Evolutionary conservation across 2,329 filamentous ascomycete species (phyloP).

Genomic region (Diplodia seriata): DNA sequence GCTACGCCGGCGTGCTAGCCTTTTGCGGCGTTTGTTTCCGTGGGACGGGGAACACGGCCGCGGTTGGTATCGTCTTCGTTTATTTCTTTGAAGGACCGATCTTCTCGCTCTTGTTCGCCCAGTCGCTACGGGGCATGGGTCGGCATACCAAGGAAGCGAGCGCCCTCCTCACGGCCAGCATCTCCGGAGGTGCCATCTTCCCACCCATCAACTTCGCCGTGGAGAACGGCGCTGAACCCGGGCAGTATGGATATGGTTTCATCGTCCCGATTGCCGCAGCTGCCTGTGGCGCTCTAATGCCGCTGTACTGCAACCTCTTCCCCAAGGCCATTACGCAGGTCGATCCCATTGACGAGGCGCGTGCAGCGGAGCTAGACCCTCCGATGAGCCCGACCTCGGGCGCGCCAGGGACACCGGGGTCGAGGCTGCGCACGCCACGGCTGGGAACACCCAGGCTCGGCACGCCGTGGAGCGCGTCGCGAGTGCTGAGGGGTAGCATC

Average conservation of each 20-base stretch:
- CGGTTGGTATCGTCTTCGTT: slow-evolving; percentile 58
- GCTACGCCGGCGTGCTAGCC: slow-evolving; percentile 61
- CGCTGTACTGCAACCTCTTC: slow-evolving; percentile 60
- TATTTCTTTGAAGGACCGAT: slow-evolving; percentile 68
- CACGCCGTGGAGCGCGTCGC: neutral
- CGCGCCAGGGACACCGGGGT: neutral
- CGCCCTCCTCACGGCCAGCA: slow-evolving; percentile 60
- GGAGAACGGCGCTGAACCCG: slow-evolving; percentile 44
- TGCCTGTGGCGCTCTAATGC: slow-evolving; percentile 59
- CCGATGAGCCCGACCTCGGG: neutral
- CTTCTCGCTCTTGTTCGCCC: slow-evolving; percentile 66
- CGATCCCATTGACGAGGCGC: slow-evolving; percentile 51
- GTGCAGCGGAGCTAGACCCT: neutral
- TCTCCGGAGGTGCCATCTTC: slow-evolving; percentile 62
- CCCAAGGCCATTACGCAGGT: slow-evolving; percentile 58
- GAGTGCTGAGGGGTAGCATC: neutral
- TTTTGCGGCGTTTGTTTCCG: slow-evolving; percentile 60
- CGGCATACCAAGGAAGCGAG: slow-evolving; percentile 64
- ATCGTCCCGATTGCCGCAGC: slow-evolving; percentile 62
- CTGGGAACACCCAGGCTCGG: neutral
- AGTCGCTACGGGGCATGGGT: slow-evolving; percentile 64
- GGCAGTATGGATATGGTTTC: slow-evolving; percentile 55
- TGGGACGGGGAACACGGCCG: slow-evolving; percentile 52
- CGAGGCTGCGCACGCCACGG: neutral
- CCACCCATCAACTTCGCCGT: slow-evolving; percentile 62